These are phyloP conservation scores for Anthracocystis panici-leucophaei DNA, from an alignment of 1,284 basidiomycete genomes.

Conservation along the genomic window DNA sequence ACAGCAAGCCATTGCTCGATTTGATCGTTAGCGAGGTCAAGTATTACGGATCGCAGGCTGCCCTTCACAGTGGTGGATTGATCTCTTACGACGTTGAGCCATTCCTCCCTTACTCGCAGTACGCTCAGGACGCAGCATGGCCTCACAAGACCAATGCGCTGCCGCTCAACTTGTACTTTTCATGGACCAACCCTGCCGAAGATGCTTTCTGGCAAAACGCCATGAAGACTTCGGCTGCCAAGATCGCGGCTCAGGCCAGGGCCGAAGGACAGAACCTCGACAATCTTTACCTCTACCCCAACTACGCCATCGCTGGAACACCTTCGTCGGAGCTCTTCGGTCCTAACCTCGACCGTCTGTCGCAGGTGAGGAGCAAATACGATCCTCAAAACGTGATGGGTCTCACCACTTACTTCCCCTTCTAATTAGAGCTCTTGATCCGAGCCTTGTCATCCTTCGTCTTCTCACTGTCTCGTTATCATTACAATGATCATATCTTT, in stretches of 20 bases:
- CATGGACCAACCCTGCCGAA: conserved; percentile 51
- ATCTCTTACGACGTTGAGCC: conserved; percentile 63
- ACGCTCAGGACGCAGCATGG: conserved; percentile 45
- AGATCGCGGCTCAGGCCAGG: conserved; percentile 41
- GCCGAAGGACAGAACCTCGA: conserved; percentile 58
- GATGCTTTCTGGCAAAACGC: conserved; percentile 50
- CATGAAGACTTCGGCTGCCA: conserved; percentile 37
- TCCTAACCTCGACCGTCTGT: conserved; percentile 44
- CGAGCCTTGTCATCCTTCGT: not conserved
- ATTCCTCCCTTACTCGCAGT: conserved; percentile 50
- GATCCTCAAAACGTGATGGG: conserved; percentile 57
- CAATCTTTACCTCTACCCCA: conserved; percentile 53
- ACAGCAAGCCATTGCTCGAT: conserved; percentile 47
- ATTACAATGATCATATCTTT: too few species aligned
- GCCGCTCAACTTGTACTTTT: conserved; percentile 61
- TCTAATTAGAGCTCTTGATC: conserved; percentile 14
- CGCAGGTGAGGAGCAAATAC: conserved; percentile 32
- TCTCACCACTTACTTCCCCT: conserved; percentile 57
- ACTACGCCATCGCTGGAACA: conserved; percentile 56
- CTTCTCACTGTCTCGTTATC: too few species aligned
- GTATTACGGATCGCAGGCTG: conserved; percentile 28
- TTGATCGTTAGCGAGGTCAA: conserved; percentile 51
- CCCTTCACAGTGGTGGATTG: conserved; percentile 39
- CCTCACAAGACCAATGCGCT: conserved; percentile 50
- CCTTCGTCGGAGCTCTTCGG: conserved; percentile 38